These are phyloP conservation scores for Puccinia polysora DNA, from an alignment of 1,284 basidiomycete genomes.

Conservation along the genomic window DNA sequence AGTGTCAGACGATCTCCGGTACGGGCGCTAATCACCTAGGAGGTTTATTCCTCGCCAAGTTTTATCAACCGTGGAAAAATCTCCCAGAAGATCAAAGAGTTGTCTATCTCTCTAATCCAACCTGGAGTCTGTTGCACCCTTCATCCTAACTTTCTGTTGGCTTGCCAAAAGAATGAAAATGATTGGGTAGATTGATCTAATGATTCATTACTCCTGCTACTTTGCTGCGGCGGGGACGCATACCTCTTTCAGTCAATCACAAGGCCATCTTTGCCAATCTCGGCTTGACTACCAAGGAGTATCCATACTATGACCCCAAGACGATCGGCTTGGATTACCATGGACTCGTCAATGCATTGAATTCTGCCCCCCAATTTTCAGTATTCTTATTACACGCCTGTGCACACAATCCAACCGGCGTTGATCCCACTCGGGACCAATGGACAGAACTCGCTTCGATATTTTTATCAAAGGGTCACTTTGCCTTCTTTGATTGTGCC, in stretches of 20 bases:
- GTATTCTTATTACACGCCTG: slow-evolving; percentile 87
- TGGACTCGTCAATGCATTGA: slow-evolving; percentile 66
- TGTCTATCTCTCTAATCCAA: slow-evolving; percentile 80
- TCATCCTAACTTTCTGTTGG: too few relatives aligned
- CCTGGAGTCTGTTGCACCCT: slow-evolving; percentile 79
- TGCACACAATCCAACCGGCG: slow-evolving; percentile 93
- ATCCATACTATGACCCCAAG: slow-evolving; percentile 84
- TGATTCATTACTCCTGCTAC: too few relatives aligned
- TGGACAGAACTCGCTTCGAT: slow-evolving; percentile 76
- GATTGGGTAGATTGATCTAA: too few relatives aligned
- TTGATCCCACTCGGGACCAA: slow-evolving; percentile 83
- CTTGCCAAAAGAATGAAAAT: too few relatives aligned
- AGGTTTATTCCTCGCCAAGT: slow-evolving; percentile 77
- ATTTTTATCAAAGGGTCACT: slow-evolving; percentile 72
- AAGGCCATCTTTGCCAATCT: slow-evolving; percentile 80
- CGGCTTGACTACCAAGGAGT: slow-evolving; percentile 71
- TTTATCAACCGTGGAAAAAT: slow-evolving; percentile 67
- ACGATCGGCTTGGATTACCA: slow-evolving; percentile 81
- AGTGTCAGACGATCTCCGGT: slow-evolving; percentile 87
- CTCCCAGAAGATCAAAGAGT: slow-evolving; percentile 57
- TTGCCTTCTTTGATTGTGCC: slow-evolving; percentile 89
- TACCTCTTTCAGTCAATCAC: slow-evolving; percentile 70
- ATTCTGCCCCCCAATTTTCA: slow-evolving; percentile 66
- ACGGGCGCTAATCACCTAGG: slow-evolving; percentile 94
- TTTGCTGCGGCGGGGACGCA: too few relatives aligned